phyloP scores from a whole-genome alignment of 2,329 filamentous ascomycete genomes.

The Trichoderma sp. region DNA sequence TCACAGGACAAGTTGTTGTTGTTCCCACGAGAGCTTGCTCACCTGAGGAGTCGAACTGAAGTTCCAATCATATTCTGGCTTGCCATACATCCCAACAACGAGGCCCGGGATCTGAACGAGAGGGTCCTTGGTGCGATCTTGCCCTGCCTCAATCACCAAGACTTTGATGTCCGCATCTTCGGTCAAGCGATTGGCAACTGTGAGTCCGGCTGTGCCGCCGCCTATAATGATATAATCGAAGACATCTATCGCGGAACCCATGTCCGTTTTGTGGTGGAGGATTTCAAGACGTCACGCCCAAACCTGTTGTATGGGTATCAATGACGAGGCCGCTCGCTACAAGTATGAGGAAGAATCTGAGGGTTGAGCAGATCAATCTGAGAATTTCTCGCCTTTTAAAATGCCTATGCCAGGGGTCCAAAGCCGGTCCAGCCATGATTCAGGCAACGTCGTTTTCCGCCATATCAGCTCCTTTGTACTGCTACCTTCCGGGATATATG shows the following conservation, averaged over 20 bases:
- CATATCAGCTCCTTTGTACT: no score
- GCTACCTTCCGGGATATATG: no score
- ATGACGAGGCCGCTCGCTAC: background rate
- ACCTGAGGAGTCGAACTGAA: constrained; percentile 34
- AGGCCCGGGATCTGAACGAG: constrained; percentile 31
- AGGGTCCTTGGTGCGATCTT: constrained; percentile 29
- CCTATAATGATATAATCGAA: constrained; percentile 36
- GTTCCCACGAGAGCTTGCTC: background rate
- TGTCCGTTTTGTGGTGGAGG: background rate
- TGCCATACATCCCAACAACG: constrained; percentile 31
- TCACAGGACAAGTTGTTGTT: background rate
- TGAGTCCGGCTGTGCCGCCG: constrained; percentile 37
- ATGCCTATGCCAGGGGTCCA: background rate
- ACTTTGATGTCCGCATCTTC: constrained; percentile 34
- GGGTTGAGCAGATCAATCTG: background rate
- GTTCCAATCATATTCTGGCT: constrained; percentile 32
- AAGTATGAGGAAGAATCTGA: background rate
- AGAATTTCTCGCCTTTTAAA: background rate
- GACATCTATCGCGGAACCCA: constrained; percentile 9
- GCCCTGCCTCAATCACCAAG: constrained; percentile 36
- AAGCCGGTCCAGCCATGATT: background rate
- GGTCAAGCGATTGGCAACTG: constrained; percentile 36
- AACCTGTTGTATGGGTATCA: background rate
- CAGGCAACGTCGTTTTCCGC: no score
- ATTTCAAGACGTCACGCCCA: background rate